Base-by-base conservation (phyloP, 2,329 filamentous ascomycete genomes). In the Aspergillus persii region DNA sequence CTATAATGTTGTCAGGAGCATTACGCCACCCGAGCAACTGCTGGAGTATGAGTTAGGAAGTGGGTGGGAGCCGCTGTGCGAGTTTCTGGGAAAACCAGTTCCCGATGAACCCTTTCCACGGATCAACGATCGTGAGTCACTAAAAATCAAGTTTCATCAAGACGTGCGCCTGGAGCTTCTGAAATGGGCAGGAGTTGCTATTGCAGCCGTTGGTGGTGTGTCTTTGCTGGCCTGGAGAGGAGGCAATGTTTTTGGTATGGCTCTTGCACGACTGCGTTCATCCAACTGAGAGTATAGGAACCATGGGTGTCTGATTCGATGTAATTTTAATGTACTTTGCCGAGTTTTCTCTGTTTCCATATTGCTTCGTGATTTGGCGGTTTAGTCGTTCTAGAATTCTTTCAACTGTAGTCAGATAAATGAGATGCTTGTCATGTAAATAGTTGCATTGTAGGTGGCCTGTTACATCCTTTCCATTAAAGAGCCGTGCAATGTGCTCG, bases 41-140 rank as follows among this genome's bases (percentile, higher is more conserved):
- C 70, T 82, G 47, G 76, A 78, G 63, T 81, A 78, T 66, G 71
- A 73, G 57, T 73, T 80, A 65, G 71, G 74, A 41, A 74, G 79
- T 33, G 79, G 79, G 48, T 81, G 79, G 79, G 73, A 74, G 58
- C 79, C 79, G 12, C 71, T 82, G 15, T 81, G 79, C 69, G 71
- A 80, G 33, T 81, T 81, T 65, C 71, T 81, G 27, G 77, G 77
- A 9, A 60, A 65, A 48, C 57, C 58, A 3, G 47, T 64, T 2
- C 62, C 60, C 2, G 39, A 44, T 1, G 36, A 54, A 5, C 60
- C 53, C 0, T 57, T 62, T 31, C 60, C 60, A 23, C 56, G 31
- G 9, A 18, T 55, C 11, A 56, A 59, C 47, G 49, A 61, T 11
- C 50, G 50, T 8, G 48, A 31, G 48, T 41, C 36, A 12, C 36